Percentiles rank a stretch among this genome's conserved stretches.
Evolutionary conservation across 257 asterid genomes (phyloP).

Genomic region (Galeopsis tetrahit): DNA sequence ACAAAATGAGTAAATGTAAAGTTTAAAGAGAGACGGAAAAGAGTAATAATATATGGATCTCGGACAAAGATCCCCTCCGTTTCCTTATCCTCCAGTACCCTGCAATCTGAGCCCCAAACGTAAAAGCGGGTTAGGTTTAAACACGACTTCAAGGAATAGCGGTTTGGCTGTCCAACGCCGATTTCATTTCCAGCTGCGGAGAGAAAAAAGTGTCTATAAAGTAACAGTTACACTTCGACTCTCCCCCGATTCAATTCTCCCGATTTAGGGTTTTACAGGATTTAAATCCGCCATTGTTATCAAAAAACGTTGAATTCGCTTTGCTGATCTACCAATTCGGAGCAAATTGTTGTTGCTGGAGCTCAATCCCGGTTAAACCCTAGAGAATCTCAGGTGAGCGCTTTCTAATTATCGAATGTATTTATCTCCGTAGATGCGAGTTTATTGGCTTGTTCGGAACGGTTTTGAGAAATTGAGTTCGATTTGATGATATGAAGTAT

Average conservation of each 20-base stretch:
- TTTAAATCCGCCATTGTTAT: conserved; percentile 16
- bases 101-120: conserved; percentile 13
- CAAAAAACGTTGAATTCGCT: not conserved
- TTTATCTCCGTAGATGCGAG: not conserved
- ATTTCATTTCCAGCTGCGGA: conserved; percentile 20
- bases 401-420: not conserved
- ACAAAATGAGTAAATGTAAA: too few species aligned
- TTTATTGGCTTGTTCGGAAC: conserved; percentile 2
- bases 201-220: conserved; percentile 34
- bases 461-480: conserved; percentile 11
- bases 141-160: conserved; percentile 27
- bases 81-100: conserved; percentile 25
- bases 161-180: conserved; percentile 22
- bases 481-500: conserved; percentile 41
- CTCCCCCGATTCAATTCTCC: conserved; percentile 20
- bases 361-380: conserved; percentile 38
- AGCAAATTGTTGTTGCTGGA: conserved; percentile 22
- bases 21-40: not conserved
- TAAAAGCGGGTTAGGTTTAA: conserved; percentile 10
- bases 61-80: conserved; percentile 18
- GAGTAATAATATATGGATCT: conserved; percentile 22
- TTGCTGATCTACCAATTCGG: conserved; percentile 26
- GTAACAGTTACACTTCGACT: conserved; percentile 20
- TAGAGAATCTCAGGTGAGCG: conserved; percentile 34
- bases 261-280: conserved; percentile 29